Conservation (phyloP, 2,329 filamentous ascomycete species). For the Fusarium nygamai region DNA sequence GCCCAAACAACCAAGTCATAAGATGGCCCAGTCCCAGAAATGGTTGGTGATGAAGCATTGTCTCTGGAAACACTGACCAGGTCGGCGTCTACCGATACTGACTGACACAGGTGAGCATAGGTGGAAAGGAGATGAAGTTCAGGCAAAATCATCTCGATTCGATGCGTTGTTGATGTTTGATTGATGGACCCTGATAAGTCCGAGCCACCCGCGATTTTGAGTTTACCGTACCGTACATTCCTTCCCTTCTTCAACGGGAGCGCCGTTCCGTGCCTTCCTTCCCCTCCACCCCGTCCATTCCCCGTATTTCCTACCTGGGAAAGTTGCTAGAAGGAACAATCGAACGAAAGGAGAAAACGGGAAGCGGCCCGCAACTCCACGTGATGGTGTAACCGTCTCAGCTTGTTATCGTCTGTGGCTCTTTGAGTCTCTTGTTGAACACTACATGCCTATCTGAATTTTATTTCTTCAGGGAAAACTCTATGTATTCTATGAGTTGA, state of each 20-base stretch:
- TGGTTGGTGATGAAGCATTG: constrained; percentile 6
- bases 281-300: not conserved
- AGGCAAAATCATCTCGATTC: constrained; percentile 12
- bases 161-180: constrained; percentile 22
- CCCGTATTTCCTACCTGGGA: constrained; percentile 13
- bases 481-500: constrained; percentile 3
- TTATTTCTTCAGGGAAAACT: not conserved
- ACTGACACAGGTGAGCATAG: not conserved
- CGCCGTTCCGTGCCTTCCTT: constrained; percentile 15
- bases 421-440: not conserved
- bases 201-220: constrained; percentile 28
- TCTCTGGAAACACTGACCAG: constrained; percentile 19
- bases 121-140: not conserved
- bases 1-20: not conserved
- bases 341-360: constrained; percentile 10
- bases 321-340: constrained; percentile 22
- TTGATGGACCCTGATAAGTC: constrained; percentile 13
- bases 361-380: constrained; percentile 27
- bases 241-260: constrained; percentile 10
- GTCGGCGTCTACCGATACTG: not conserved
- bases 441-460: not conserved
- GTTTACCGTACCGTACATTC: constrained; percentile 14
- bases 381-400: constrained; percentile 24
- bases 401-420: not conserved
- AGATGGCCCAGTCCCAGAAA: constrained; percentile 2